Percentiles rank a stretch among this genome's conserved stretches.
phyloP scores from a whole-genome alignment of 2,329 filamentous ascomycete species.

The Aspergillus calidoustus region DNA sequence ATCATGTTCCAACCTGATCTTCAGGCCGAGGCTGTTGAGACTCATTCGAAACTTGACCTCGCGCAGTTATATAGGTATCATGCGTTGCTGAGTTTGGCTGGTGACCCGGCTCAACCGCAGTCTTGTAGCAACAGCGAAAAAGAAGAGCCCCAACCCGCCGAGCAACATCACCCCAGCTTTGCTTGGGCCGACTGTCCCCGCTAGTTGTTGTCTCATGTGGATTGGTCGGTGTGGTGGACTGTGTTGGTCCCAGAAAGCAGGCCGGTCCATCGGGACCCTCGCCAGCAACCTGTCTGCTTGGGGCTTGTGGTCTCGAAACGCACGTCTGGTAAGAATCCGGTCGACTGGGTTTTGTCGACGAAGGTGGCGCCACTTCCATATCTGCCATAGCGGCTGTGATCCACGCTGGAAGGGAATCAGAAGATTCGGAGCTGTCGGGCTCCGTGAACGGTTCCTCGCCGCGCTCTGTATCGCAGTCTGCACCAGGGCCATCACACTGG shows the following conservation, averaged over 20 bases:
- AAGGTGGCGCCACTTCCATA: not conserved
- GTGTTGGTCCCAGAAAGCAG: slow-evolving; percentile 16
- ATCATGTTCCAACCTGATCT: not conserved
- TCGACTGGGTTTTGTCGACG: not conserved
- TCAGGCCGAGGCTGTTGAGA: not conserved
- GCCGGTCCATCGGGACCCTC: not conserved
- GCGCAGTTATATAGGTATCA: slow-evolving; percentile 11
- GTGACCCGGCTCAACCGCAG: not conserved
- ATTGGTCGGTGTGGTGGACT: slow-evolving; percentile 10
- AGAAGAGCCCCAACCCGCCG: not conserved
- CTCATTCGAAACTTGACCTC: not conserved
- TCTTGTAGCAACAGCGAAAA: slow-evolving; percentile 2
- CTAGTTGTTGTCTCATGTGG: slow-evolving; percentile 1
- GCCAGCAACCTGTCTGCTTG: not conserved
- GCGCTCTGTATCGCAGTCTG: slow-evolving; percentile 4
- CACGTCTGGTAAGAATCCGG: slow-evolving; percentile 19
- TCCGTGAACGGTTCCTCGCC: not conserved
- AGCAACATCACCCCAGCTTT: not conserved
- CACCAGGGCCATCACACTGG: slow-evolving; percentile 14
- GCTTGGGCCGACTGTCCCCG: not conserved
- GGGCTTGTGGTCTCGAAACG: slow-evolving; percentile 8
- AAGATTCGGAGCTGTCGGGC: not conserved
- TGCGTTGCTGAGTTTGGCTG: not conserved
- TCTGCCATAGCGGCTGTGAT: not conserved
- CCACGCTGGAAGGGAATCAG: not conserved